Evolutionary conservation across 179 eudicot genomes (phyloP).

Genomic region (Amaranthus tricolor): DNA sequence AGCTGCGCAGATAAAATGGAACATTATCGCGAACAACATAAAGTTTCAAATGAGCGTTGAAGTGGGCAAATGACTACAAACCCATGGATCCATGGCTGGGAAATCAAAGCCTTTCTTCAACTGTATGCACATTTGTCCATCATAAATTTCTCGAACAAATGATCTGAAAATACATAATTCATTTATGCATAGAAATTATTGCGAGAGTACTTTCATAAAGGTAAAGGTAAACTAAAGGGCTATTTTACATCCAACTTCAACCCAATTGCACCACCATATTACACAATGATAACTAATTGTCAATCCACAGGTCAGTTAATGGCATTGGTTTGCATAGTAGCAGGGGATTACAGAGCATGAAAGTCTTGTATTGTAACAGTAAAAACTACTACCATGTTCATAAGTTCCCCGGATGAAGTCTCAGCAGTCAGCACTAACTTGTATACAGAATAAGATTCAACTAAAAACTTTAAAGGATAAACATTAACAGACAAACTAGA

Average conservation of each 20-base stretch:
- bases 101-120: constrained; percentile 72
- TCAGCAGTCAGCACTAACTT: not conserved
- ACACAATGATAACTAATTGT: not conserved
- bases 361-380: not conserved
- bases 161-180: constrained; percentile 43
- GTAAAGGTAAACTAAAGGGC: not conserved
- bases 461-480: not conserved
- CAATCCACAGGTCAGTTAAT: not conserved
- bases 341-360: not conserved
- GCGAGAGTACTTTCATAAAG: not conserved
- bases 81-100: constrained; percentile 99
- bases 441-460: not conserved
- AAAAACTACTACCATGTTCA: not conserved
- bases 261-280: not conserved
- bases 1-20: not conserved
- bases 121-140: constrained; percentile 82
- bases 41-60: not conserved
- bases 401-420: not conserved
- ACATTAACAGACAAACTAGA: not conserved
- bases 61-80: constrained; percentile 33
- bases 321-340: not conserved
- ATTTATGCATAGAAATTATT: not conserved
- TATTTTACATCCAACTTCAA: not conserved
- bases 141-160: constrained; percentile 85
- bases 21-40: not conserved